These are phyloP conservation scores for Psilocybe tampanensis DNA, from an alignment of 768 basidiomycete genomes.

Conservation along the genomic window DNA sequence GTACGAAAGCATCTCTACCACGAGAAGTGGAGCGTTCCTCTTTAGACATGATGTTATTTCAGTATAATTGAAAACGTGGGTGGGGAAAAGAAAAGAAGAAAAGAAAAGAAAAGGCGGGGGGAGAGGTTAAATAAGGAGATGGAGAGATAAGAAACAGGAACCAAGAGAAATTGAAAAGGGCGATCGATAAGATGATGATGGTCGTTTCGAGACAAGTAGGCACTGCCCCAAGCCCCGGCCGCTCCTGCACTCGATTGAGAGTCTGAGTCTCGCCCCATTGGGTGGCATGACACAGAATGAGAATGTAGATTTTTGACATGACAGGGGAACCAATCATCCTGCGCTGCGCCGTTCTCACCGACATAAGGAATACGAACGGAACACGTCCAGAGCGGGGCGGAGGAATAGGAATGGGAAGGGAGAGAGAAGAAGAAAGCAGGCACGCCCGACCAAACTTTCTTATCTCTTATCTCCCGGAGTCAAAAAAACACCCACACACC, in stretches of 20 bases:
- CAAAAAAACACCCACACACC: too few species aligned
- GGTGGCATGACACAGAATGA: too few species aligned
- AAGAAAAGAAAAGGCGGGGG: not conserved
- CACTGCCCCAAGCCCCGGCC: too few species aligned
- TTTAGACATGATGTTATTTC: slow-evolving; percentile 24
- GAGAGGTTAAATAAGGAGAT: not conserved
- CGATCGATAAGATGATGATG: too few species aligned
- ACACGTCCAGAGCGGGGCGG: too few species aligned
- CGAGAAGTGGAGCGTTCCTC: slow-evolving; percentile 55
- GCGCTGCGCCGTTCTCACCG: too few species aligned
- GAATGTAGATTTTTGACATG: not conserved
- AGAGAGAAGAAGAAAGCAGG: not conserved
- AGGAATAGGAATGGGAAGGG: too few species aligned
- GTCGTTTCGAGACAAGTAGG: too few species aligned
- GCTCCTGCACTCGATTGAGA: too few species aligned
- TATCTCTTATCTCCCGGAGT: slow-evolving; percentile 17
- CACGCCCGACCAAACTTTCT: slow-evolving; percentile 13
- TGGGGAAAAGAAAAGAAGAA: not conserved
- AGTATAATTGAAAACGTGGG: not conserved
- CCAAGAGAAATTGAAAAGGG: not conserved
- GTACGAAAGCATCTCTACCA: slow-evolving; percentile 60
- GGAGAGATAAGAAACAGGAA: slow-evolving; percentile 9
- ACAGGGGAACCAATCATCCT: not conserved
- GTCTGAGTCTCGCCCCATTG: too few species aligned
- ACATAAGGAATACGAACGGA: too few species aligned